Evolutionary conservation across 345 rosid species (phyloP).

Genomic region (Stellera chamaejasme): DNA sequence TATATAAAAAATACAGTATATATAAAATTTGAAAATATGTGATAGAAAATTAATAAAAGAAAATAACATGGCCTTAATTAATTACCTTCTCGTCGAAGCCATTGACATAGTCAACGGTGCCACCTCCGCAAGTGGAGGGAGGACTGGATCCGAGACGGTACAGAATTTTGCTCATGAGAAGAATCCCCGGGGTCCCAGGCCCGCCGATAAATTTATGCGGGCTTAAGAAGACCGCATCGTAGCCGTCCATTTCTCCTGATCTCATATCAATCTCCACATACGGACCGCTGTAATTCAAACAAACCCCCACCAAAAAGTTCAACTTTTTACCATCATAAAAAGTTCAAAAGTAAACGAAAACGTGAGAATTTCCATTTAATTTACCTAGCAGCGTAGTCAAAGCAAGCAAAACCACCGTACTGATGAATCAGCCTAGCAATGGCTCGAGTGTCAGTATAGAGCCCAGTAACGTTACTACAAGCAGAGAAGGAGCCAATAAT

Average conservation of each 20-base stretch:
- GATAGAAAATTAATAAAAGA: background rate
- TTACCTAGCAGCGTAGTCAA: slow-evolving; percentile 50
- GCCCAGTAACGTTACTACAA: slow-evolving; percentile 48
- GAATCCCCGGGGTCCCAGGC: slow-evolving; percentile 47
- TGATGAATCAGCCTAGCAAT: slow-evolving; percentile 38
- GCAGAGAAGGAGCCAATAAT: slow-evolving; percentile 47
- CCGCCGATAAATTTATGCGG: slow-evolving; percentile 55
- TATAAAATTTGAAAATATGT: too few species aligned
- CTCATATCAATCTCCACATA: slow-evolving; percentile 44
- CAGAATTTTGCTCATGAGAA: slow-evolving; percentile 34
- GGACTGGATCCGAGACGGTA: slow-evolving; percentile 33
- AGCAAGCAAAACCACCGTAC: slow-evolving; percentile 39
- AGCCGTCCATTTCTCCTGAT: slow-evolving; percentile 36
- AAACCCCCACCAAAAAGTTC: background rate
- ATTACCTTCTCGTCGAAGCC: slow-evolving; percentile 35
- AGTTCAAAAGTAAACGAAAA: background rate
- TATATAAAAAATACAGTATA: too few species aligned
- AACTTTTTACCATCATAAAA: too few species aligned
- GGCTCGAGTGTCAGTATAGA: slow-evolving; percentile 27
- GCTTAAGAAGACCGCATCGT: slow-evolving; percentile 41
- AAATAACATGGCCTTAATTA: too few species aligned
- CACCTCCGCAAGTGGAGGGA: slow-evolving; percentile 57
- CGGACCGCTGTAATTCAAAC: slow-evolving; percentile 24
- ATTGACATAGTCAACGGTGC: slow-evolving; percentile 47
- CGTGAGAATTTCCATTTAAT: too few species aligned